Conservation (phyloP, 2,329 filamentous ascomycete genomes). For the Septoria petroselini region DNA sequence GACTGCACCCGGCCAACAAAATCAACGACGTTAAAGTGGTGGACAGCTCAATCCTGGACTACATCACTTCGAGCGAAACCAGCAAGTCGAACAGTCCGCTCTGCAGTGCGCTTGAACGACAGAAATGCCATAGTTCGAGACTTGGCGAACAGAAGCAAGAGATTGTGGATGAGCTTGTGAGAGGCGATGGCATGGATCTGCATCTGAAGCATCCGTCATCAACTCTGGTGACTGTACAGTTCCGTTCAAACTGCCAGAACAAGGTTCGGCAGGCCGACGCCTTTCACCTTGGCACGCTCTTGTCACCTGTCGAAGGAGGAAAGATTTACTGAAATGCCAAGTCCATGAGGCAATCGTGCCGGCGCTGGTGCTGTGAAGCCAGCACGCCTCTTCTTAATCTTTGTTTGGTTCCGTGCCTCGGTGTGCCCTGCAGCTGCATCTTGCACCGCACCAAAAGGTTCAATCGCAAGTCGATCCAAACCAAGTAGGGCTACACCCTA, state of each 20-base stretch:
- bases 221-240: background rate
- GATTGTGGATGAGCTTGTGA: slow-evolving; percentile 3
- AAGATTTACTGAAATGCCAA: slow-evolving; percentile 16
- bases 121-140: slow-evolving; percentile 7
- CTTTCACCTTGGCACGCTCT: slow-evolving; percentile 12
- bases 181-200: slow-evolving; percentile 4
- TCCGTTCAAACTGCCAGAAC: background rate
- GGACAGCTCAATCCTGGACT: too few species aligned
- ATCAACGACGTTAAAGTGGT: too few species aligned
- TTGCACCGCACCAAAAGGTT: slow-evolving; percentile 1
- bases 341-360: slow-evolving; percentile 2
- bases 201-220: background rate
- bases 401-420: slow-evolving; percentile 4
- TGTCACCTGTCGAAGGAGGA: slow-evolving; percentile 16
- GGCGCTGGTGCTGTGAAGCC: background rate
- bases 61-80: too few species aligned
- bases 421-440: background rate
- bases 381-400: background rate
- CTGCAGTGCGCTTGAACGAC: background rate
- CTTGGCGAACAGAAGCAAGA: slow-evolving; percentile 7
- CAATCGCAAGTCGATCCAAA: background rate
- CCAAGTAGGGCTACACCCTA: background rate
- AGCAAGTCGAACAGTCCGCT: background rate
- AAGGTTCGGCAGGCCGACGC: slow-evolving; percentile 8
- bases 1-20: too few species aligned